Evolutionary conservation across 306 rosid species (phyloP).

Genomic region (Quillaja saponaria): DNA sequence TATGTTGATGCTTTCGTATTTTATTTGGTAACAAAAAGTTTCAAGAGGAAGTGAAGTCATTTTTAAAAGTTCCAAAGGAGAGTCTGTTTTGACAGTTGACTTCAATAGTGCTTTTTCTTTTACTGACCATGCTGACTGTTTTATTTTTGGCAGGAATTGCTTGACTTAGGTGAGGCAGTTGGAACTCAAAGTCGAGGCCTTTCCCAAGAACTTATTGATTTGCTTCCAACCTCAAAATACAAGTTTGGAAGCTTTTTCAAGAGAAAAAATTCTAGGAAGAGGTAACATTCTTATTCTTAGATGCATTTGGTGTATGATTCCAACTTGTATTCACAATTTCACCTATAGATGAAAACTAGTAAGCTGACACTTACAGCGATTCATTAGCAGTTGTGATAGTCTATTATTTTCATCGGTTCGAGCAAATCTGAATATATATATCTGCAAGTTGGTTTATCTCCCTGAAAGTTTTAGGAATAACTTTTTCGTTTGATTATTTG

Average conservation of each 20-base stretch:
- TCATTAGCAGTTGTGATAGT: slow-evolving; percentile 9
- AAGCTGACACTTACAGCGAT: background rate
- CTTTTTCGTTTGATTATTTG: background rate
- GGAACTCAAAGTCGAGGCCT: slow-evolving; percentile 90
- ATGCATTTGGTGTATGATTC: background rate
- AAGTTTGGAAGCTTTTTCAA: slow-evolving; percentile 71
- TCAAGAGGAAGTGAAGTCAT: background rate
- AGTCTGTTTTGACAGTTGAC: slow-evolving; percentile 1
- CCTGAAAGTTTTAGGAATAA: background rate
- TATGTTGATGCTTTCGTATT: background rate
- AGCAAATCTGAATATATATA: background rate
- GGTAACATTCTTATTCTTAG: slow-evolving; percentile 45
- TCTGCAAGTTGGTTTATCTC: background rate
- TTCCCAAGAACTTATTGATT: slow-evolving; percentile 70
- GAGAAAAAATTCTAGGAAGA: slow-evolving; percentile 62
- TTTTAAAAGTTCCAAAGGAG: slow-evolving; percentile 15
- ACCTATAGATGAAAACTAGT: background rate
- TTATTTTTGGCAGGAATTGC: slow-evolving; percentile 59
- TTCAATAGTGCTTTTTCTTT: slow-evolving; percentile 12
- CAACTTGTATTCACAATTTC: background rate
- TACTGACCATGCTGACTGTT: background rate
- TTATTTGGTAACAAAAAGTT: background rate
- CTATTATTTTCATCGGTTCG: background rate
- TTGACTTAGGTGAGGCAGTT: slow-evolving; percentile 85
- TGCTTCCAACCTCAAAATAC: slow-evolving; percentile 75